Conservation (phyloP, 2,329 filamentous ascomycete genomes). For the Tolypocladium amazonense region DNA sequence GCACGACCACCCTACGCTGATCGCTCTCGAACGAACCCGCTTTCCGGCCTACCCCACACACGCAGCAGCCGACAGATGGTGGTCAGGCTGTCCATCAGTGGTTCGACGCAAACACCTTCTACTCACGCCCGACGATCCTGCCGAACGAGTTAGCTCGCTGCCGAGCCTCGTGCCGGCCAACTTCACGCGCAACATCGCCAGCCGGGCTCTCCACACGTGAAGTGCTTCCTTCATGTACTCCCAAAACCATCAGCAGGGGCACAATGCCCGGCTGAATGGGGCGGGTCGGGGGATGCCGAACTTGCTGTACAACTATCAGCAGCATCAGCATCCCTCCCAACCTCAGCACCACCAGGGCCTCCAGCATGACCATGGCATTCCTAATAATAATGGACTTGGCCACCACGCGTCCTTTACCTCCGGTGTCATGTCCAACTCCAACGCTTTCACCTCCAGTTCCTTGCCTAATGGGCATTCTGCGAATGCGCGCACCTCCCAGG, state of each 20-base stretch:
- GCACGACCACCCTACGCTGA: conserved; percentile 10
- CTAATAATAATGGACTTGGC: conserved; percentile 43
- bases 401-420: conserved; percentile 26
- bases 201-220: conserved; percentile 7
- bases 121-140: conserved; percentile 5
- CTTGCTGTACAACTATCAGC: conserved; percentile 61
- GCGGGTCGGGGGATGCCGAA: conserved; percentile 45
- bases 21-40: conserved; percentile 5
- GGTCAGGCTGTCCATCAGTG: conserved; percentile 6
- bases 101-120: conserved; percentile 3
- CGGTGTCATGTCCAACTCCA: conserved; percentile 49
- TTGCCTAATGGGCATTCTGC: conserved; percentile 47
- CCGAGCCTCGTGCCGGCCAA: conserved; percentile 18
- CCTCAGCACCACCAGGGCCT: conserved; percentile 52
- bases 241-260: conserved; percentile 60
- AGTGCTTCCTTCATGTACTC: conserved; percentile 54
- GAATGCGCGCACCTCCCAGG: conserved; percentile 36
- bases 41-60: conserved; percentile 1
- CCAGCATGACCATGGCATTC: conserved; percentile 46
- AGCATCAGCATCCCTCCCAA: conserved; percentile 53
- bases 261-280: conserved; percentile 63
- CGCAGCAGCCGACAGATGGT: conserved; percentile 13
- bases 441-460: conserved; percentile 43
- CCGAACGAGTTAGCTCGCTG: conserved; percentile 10
- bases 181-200: conserved; percentile 1